Conservation (phyloP, 2,329 filamentous ascomycete species). For the Tolypocladium album region DNA sequence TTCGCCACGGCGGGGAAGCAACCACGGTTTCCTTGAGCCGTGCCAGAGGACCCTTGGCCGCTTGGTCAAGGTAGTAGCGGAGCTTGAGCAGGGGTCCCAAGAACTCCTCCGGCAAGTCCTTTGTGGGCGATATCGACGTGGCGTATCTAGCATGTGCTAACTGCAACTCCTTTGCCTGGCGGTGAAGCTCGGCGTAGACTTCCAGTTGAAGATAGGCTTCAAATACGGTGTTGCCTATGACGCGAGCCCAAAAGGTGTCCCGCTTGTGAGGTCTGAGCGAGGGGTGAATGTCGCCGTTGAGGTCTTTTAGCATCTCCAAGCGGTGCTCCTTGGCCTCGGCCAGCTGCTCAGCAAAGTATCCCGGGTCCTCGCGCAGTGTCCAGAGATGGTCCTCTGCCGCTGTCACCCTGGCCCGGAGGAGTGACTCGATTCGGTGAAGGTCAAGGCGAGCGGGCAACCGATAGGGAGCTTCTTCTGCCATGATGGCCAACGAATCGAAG, state of each 20-base stretch:
- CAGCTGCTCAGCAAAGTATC: constrained; percentile 38
- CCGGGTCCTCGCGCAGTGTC: constrained; percentile 46
- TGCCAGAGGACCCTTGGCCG: constrained; percentile 17
- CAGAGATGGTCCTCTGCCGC: constrained; percentile 43
- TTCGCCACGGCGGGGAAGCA: constrained; percentile 30
- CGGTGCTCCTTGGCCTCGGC: constrained; percentile 35
- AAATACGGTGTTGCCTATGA: constrained; percentile 21
- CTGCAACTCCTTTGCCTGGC: constrained; percentile 15
- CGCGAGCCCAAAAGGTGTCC: constrained; percentile 25
- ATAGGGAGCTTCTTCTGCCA: constrained; percentile 42
- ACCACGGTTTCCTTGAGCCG: not conserved
- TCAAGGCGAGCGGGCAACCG: constrained; percentile 34
- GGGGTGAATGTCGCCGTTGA: constrained; percentile 17
- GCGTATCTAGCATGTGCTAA: constrained; percentile 21
- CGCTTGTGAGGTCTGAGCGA: constrained; percentile 4
- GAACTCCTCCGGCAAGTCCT: constrained; percentile 21
- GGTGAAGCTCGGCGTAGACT: constrained; percentile 25
- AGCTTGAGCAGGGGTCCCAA: constrained; percentile 28
- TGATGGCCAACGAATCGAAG: constrained; percentile 24
- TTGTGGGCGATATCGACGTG: constrained; percentile 14
- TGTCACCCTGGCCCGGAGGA: constrained; percentile 29
- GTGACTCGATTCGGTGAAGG: constrained; percentile 27
- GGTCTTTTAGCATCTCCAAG: constrained; percentile 31
- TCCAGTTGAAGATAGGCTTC: constrained; percentile 24
- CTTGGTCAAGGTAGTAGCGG: constrained; percentile 20